These are phyloP conservation scores for Ogataea minuta DNA, from an alignment of 805 yeast species.

Conservation along the genomic window DNA sequence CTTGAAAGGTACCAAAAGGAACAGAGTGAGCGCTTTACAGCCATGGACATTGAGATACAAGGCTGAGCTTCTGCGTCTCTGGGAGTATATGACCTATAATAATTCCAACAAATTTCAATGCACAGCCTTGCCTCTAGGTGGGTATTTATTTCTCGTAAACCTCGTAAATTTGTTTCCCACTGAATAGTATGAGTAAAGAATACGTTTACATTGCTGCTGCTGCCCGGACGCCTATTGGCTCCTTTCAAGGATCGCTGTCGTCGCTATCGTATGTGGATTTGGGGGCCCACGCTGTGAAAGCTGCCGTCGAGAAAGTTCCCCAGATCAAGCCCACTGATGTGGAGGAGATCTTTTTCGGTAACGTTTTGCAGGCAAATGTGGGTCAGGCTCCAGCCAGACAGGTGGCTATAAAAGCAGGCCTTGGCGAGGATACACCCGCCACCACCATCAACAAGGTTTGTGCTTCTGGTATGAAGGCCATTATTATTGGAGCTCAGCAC, in stretches of 20 bases:
- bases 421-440: conserved; percentile 76
- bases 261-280: conserved; percentile 78
- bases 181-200: conserved; percentile 28
- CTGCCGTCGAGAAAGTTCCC: conserved; percentile 82
- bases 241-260: conserved; percentile 82
- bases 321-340: conserved; percentile 72
- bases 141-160: conserved; percentile 7
- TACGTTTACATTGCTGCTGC: conserved; percentile 85
- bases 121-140: conserved; percentile 1
- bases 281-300: conserved; percentile 89
- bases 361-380: conserved; percentile 86
- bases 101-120: conserved; percentile 3
- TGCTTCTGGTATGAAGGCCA: conserved; percentile 92
- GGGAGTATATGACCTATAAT: neutral
- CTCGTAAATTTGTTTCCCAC: conserved; percentile 10
- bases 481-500: conserved; percentile 86
- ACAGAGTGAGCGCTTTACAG: conserved; percentile 35
- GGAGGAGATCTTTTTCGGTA: conserved; percentile 90
- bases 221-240: conserved; percentile 95
- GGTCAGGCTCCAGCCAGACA: conserved; percentile 99
- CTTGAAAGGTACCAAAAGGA: conserved; percentile 55
- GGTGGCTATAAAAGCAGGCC: conserved; percentile 88
- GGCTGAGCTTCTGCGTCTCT: conserved; percentile 11
- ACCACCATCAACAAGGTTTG: conserved; percentile 95
- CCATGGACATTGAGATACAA: conserved; percentile 35